Conservation (phyloP, 805 yeast species). For the Ogataea nitratoaversa region DNA sequence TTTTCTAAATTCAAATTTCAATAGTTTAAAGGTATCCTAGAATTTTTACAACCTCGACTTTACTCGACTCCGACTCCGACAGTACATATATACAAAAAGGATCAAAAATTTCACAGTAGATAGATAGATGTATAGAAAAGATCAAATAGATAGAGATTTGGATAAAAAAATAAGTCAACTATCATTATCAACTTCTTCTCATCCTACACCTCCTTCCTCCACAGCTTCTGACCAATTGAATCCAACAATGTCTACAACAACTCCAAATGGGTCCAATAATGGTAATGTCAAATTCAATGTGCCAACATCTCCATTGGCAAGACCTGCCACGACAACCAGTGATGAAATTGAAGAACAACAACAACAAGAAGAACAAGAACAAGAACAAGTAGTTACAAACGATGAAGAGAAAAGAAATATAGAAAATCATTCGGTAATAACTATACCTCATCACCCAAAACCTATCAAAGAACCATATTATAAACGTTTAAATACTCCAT, state of each 20-base stretch:
- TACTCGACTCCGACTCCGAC: too few relatives aligned
- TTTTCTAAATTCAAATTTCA: too few relatives aligned
- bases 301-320: slow-evolving; percentile 23
- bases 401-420: slow-evolving; percentile 5
- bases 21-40: too few relatives aligned
- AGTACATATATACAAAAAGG: too few relatives aligned
- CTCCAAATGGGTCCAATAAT: background rate
- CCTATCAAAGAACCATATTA: slow-evolving; percentile 34
- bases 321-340: slow-evolving; percentile 14
- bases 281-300: slow-evolving; percentile 1
- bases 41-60: too few relatives aligned
- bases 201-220: background rate
- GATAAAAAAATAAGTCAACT: slow-evolving; percentile 12
- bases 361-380: slow-evolving; percentile 4
- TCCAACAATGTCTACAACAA: background rate
- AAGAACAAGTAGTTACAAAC: background rate
- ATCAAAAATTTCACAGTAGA: too few relatives aligned
- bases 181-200: slow-evolving; percentile 5
- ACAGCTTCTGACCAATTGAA: slow-evolving; percentile 1
- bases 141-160: slow-evolving; percentile 21
- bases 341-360: slow-evolving; percentile 1
- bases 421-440: background rate
- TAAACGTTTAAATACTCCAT: slow-evolving; percentile 46
- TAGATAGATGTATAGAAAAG: slow-evolving; percentile 20
- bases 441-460: slow-evolving; percentile 22